Percentiles rank a stretch among this genome's conserved stretches.
Evolutionary conservation across 495 filamentous ascomycete species (phyloP).

Genomic region (Trichoderma virens): DNA sequence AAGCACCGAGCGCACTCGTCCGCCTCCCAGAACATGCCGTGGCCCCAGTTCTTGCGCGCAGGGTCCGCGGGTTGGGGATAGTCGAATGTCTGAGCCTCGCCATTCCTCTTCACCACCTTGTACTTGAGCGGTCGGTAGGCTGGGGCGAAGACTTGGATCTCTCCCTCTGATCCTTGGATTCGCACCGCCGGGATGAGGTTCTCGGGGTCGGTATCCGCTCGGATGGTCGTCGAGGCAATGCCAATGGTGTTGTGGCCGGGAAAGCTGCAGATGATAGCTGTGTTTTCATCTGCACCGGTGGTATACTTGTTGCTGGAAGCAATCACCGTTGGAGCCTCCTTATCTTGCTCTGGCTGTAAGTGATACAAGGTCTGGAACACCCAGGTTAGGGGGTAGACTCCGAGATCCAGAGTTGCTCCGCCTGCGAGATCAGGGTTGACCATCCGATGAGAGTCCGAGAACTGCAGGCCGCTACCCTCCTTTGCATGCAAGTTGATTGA

Average conservation of each 20-base stretch:
- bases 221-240: slow-evolving; percentile 70
- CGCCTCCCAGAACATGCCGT: slow-evolving; percentile 93
- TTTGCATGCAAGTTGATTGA: slow-evolving; percentile 35
- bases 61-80: slow-evolving; percentile 53
- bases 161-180: slow-evolving; percentile 79
- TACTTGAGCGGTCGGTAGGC: slow-evolving; percentile 64
- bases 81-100: slow-evolving; percentile 48
- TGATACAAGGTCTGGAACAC: slow-evolving; percentile 89
- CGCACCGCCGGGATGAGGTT: slow-evolving; percentile 61
- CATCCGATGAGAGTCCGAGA: slow-evolving; percentile 62
- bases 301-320: slow-evolving; percentile 68
- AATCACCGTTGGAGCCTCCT: slow-evolving; percentile 38
- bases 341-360: slow-evolving; percentile 52
- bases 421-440: slow-evolving; percentile 80
- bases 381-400: slow-evolving; percentile 90
- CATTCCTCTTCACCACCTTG: slow-evolving; percentile 46
- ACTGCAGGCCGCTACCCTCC: slow-evolving; percentile 33
- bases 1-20: slow-evolving; percentile 82
- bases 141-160: slow-evolving; percentile 73
- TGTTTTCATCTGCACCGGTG: slow-evolving; percentile 75
- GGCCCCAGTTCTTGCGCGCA: slow-evolving; percentile 44
- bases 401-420: slow-evolving; percentile 77
- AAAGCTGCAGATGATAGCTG: slow-evolving; percentile 73
- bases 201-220: slow-evolving; percentile 60
- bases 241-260: slow-evolving; percentile 58